Conservation (phyloP, 306 rosid genomes). For the Cicer yamashitae region DNA sequence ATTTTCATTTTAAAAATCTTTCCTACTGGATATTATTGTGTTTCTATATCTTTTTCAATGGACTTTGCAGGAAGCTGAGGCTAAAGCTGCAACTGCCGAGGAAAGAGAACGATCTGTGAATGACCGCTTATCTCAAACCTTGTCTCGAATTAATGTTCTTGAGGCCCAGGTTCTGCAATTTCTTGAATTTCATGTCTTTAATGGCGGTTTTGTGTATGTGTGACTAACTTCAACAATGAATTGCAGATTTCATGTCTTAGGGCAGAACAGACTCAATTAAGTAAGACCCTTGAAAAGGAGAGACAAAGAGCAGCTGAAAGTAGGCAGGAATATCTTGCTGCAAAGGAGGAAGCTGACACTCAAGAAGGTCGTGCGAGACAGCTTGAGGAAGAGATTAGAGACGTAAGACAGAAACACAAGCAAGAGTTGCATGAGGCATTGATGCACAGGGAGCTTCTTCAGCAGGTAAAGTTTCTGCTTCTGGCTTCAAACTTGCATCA, state of each 20-base stretch:
- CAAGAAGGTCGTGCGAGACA: conserved; percentile 93
- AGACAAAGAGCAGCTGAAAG: conserved; percentile 98
- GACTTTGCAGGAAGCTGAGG: conserved; percentile 88
- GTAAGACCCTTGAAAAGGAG: conserved; percentile 95
- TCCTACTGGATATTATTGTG: conserved; percentile 10
- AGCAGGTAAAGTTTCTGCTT: conserved; percentile 71
- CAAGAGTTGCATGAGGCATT: conserved; percentile 91
- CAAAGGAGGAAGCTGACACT: conserved; percentile 98
- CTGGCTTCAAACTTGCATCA: conserved; percentile 22
- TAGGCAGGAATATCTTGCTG: conserved; percentile 95
- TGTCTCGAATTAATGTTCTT: conserved; percentile 96
- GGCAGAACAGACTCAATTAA: conserved; percentile 93
- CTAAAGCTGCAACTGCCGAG: conserved; percentile 94
- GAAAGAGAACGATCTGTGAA: conserved; percentile 91
- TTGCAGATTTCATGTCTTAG: conserved; percentile 96
- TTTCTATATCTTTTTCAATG: conserved; percentile 45
- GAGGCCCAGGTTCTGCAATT: conserved; percentile 92
- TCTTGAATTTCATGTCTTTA: conserved; percentile 35
- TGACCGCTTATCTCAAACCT: conserved; percentile 93
- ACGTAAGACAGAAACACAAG: conserved; percentile 82
- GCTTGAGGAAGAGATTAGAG: conserved; percentile 85
- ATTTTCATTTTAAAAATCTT: conserved; percentile 34
- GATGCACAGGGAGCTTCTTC: conserved; percentile 82
- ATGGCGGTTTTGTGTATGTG: conserved; percentile 18
- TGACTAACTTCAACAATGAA: conserved; percentile 47